Percentiles rank a stretch among this genome's conserved stretches.
Evolutionary conservation across 2,329 filamentous ascomycete species (phyloP).

Genomic region (Claviceps monticola): DNA sequence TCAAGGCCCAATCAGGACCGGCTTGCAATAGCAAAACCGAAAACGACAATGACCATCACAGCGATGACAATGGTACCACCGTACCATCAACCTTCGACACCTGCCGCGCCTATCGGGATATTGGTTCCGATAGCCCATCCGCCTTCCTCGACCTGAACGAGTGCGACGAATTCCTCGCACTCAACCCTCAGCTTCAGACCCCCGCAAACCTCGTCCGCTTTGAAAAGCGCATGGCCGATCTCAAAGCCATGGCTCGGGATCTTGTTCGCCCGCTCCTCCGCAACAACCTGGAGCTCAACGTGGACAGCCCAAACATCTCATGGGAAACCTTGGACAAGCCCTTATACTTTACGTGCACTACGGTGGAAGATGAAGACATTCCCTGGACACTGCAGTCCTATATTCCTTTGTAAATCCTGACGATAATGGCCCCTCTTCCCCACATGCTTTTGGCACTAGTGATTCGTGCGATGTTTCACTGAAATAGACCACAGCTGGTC

Average conservation of each 20-base stretch:
- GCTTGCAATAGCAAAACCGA: conserved; percentile 15
- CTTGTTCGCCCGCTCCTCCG: conserved; percentile 75
- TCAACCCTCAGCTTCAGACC: conserved; percentile 68
- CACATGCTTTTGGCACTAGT: no score
- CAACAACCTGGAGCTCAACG: conserved; percentile 70
- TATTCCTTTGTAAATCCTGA: background rate
- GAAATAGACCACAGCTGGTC: no score
- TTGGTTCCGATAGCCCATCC: conserved; percentile 47
- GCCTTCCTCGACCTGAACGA: conserved; percentile 73
- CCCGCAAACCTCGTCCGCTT: conserved; percentile 77
- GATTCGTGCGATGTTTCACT: no score
- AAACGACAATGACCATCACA: background rate
- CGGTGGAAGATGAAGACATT: conserved; percentile 33
- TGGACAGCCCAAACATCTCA: conserved; percentile 27
- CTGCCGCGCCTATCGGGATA: conserved; percentile 63
- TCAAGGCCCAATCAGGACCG: conserved; percentile 47
- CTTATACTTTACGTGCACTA: conserved; percentile 37
- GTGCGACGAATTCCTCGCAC: conserved; percentile 78
- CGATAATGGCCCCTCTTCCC: no score
- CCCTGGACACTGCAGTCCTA: conserved; percentile 26
- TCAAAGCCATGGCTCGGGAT: conserved; percentile 73
- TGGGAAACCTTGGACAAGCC: conserved; percentile 24
- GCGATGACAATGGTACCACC: conserved; percentile 16
- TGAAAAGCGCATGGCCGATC: conserved; percentile 75
- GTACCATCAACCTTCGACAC: conserved; percentile 40